phyloP scores from a whole-genome alignment of 192 early-diverging fungal genomes.

The Coemansia sp. region DNA sequence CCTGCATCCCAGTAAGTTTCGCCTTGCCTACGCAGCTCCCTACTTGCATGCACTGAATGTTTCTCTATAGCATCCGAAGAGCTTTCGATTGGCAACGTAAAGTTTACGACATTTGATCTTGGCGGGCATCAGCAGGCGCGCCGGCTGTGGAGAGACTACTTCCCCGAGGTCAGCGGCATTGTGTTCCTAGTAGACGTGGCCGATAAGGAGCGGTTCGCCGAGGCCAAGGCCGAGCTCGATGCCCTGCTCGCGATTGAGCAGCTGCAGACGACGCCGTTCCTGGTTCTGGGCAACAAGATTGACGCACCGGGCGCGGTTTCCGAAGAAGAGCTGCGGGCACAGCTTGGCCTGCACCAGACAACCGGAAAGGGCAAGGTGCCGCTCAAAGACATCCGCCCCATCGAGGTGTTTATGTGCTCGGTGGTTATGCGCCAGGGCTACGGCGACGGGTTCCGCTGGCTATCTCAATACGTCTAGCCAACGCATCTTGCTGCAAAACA shows the following conservation, averaged over 20 bases:
- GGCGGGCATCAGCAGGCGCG: conserved; percentile 97
- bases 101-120: conserved; percentile 97
- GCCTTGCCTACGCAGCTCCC: neutral
- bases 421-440: conserved; percentile 98
- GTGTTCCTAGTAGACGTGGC: conserved; percentile 96
- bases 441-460: conserved; percentile 91
- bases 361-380: conserved; percentile 97
- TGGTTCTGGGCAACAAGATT: conserved; percentile 99
- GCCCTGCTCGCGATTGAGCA: conserved; percentile 91
- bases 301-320: conserved; percentile 89
- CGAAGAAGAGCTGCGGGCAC: conserved; percentile 85
- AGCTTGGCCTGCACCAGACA: conserved; percentile 92
- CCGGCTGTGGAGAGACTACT: conserved; percentile 98
- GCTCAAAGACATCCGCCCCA: conserved; percentile 90
- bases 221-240: conserved; percentile 94
- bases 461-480: conserved; percentile 78
- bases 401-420: conserved; percentile 99
- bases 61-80: conserved; percentile 74
- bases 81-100: conserved; percentile 93
- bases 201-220: conserved; percentile 78
- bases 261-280: conserved; percentile 87
- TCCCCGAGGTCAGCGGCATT: conserved; percentile 96
- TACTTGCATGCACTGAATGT: neutral
- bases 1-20: conserved; percentile 88
- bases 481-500: too few species aligned